These are phyloP conservation scores for Bacterosira constricta DNA, from an alignment of 108 stramenopile genomes.

Conservation along the genomic window DNA sequence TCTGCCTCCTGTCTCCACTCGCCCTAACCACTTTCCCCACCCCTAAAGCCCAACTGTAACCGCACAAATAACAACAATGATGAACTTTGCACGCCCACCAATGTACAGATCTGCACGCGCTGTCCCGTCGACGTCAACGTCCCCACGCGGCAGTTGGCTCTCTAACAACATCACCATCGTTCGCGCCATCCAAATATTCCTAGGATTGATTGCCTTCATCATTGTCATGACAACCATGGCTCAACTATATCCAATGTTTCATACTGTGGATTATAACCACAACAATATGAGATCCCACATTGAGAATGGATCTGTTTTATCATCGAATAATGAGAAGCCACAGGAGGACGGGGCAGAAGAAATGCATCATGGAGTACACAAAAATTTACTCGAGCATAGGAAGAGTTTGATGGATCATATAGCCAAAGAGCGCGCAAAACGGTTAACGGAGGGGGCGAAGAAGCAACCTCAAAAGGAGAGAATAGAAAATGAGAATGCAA, in stretches of 20 bases:
- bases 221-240: slow-evolving; percentile 14
- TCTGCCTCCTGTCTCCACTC: too few species aligned
- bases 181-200: slow-evolving; percentile 13
- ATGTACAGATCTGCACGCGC: slow-evolving; percentile 43
- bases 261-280: slow-evolving; percentile 14
- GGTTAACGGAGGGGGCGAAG: neutral
- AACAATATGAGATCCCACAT: slow-evolving; percentile 1
- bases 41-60: too few species aligned
- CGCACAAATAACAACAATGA: too few species aligned
- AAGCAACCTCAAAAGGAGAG: neutral
- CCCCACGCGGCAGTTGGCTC: neutral
- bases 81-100: slow-evolving; percentile 15
- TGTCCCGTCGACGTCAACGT: slow-evolving; percentile 22
- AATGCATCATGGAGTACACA: slow-evolving; percentile 42
- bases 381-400: slow-evolving; percentile 29
- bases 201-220: slow-evolving; percentile 9
- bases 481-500: neutral
- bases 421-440: slow-evolving; percentile 6
- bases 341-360: neutral
- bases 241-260: slow-evolving; percentile 27
- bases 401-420: slow-evolving; percentile 27
- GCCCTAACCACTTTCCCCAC: too few species aligned
- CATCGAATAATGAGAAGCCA: slow-evolving; percentile 2
- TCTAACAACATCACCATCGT: neutral
- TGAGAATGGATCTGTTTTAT: slow-evolving; percentile 5